phyloP scores from a whole-genome alignment of 2,329 filamentous ascomycete genomes.

The Pyricularia sp. region DNA sequence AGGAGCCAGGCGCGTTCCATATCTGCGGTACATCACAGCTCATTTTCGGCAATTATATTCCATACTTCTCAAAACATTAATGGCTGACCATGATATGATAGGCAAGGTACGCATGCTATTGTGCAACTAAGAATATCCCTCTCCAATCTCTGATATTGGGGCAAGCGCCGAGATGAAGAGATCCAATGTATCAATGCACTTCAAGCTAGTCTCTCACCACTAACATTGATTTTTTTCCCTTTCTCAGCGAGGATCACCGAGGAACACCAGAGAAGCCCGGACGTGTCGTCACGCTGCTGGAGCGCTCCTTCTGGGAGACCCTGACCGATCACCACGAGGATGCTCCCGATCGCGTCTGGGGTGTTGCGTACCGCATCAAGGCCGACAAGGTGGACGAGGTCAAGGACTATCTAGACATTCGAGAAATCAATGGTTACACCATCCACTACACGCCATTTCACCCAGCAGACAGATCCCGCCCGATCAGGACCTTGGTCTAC shows the following conservation, averaged over 20 bases:
- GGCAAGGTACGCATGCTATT: background rate
- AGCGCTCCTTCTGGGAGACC: slow-evolving; percentile 68
- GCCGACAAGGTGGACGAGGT: slow-evolving; percentile 64
- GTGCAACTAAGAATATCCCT: background rate
- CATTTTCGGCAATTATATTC: background rate
- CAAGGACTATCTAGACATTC: slow-evolving; percentile 78
- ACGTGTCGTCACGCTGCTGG: slow-evolving; percentile 85
- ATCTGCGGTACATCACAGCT: background rate
- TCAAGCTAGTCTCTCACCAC: slow-evolving; percentile 4
- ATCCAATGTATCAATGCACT: no score
- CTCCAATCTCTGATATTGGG: background rate
- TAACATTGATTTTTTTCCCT: background rate
- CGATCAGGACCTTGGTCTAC: slow-evolving; percentile 58
- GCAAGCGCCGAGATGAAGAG: no score
- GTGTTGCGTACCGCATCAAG: slow-evolving; percentile 78
- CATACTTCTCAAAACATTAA: background rate
- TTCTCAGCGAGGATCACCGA: slow-evolving; percentile 73
- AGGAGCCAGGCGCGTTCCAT: background rate
- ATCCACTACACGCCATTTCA: slow-evolving; percentile 85
- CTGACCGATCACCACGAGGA: slow-evolving; percentile 52
- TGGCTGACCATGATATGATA: background rate
- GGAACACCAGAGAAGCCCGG: slow-evolving; percentile 81
- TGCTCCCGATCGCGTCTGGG: slow-evolving; percentile 64
- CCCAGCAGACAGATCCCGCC: slow-evolving; percentile 30
- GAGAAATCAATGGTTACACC: slow-evolving; percentile 94